phyloP scores from a whole-genome alignment of 495 filamentous ascomycete genomes.

The Penicillium egyptiacum region DNA sequence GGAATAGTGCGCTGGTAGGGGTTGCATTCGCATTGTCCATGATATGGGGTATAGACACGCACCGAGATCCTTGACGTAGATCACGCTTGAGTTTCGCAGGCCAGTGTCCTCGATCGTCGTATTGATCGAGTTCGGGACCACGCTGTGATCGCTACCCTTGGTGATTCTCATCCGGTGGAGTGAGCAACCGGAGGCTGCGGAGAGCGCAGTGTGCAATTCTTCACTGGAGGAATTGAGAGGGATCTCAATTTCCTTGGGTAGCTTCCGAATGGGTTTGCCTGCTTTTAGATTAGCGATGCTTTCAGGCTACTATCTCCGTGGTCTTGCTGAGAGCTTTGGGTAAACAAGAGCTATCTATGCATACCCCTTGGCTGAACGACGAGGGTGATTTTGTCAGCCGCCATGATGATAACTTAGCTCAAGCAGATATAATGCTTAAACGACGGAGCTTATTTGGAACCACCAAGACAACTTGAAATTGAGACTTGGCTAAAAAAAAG shows the following conservation, averaged over 20 bases:
- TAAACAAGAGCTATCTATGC: conserved; percentile 13
- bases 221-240: conserved; percentile 59
- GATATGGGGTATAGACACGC: conserved; percentile 28
- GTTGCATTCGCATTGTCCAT: background rate
- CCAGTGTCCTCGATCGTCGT: conserved; percentile 61
- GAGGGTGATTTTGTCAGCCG: conserved; percentile 41
- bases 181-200: conserved; percentile 52
- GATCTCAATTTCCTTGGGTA: conserved; percentile 67
- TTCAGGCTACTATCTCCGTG: background rate
- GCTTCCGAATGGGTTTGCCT: conserved; percentile 67
- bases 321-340: conserved; percentile 4
- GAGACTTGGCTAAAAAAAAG: conserved; percentile 9
- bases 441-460: background rate
- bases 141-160: conserved; percentile 64
- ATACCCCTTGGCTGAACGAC: conserved; percentile 44
- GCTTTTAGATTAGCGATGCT: conserved; percentile 7
- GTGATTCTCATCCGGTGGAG: conserved; percentile 67
- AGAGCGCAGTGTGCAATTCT: conserved; percentile 60
- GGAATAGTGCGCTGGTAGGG: background rate
- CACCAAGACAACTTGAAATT: conserved; percentile 9
- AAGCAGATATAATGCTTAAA: conserved; percentile 1
- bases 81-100: conserved; percentile 64
- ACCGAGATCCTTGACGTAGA: conserved; percentile 95
- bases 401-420: conserved; percentile 14
- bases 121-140: conserved; percentile 69